Conservation (phyloP, 805 yeast species). For the Cephaloascus albidus region DNA sequence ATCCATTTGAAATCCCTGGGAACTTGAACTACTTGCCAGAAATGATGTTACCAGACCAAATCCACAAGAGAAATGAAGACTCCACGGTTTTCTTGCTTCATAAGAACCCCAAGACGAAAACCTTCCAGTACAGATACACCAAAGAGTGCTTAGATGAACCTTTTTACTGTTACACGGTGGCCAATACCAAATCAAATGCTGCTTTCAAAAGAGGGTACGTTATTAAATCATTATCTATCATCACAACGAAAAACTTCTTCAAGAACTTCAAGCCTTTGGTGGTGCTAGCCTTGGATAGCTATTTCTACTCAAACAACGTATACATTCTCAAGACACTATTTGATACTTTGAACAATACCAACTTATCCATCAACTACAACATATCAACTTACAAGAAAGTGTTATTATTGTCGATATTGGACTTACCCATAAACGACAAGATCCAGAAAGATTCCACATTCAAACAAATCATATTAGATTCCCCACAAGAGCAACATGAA, state of each 20-base stretch:
- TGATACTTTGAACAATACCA: slow-evolving; percentile 20
- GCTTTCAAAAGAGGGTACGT: slow-evolving; percentile 46
- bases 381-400: slow-evolving; percentile 24
- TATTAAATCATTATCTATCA: slow-evolving; percentile 50
- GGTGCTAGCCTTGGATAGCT: slow-evolving; percentile 39
- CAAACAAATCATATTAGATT: slow-evolving; percentile 23
- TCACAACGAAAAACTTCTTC: slow-evolving; percentile 44
- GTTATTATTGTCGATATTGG: slow-evolving; percentile 30
- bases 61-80: slow-evolving; percentile 49
- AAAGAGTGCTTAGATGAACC: slow-evolving; percentile 27
- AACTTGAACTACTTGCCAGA: slow-evolving; percentile 33
- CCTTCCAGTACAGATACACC: slow-evolving; percentile 26
- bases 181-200: slow-evolving; percentile 34
- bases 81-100: slow-evolving; percentile 48
- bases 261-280: slow-evolving; percentile 51
- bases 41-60: slow-evolving; percentile 53
- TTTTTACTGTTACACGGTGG: slow-evolving; percentile 47
- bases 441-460: slow-evolving; percentile 28
- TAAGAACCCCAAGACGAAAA: slow-evolving; percentile 25
- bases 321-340: slow-evolving; percentile 17
- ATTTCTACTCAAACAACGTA: slow-evolving; percentile 19
- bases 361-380: slow-evolving; percentile 9
- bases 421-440: slow-evolving; percentile 30
- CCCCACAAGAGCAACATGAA: not conserved
- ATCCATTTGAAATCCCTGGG: slow-evolving; percentile 35